A percentile compares a stretch with the other conserved stretches of the same genome.
Conservation (phyloP, 225 moss, liverwort and hornwort species). For the Marchantia paleacea region DNA sequence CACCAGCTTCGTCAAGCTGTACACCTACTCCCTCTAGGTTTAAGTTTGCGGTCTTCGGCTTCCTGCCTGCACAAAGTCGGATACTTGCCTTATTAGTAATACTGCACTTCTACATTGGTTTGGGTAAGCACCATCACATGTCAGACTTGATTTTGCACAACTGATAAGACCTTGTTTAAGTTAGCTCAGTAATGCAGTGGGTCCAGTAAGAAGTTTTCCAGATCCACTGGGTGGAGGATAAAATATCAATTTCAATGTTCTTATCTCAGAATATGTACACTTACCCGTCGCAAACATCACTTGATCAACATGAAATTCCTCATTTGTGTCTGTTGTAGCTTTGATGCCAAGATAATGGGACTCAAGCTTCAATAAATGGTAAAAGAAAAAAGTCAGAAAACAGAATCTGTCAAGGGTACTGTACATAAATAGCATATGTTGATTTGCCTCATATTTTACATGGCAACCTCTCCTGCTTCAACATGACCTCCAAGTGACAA, state of each 20-base stretch:
- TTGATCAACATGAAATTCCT: slow-evolving; percentile 65
- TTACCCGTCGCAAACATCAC: slow-evolving; percentile 88
- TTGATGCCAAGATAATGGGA: slow-evolving; percentile 60
- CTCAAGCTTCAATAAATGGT: slow-evolving; percentile 24
- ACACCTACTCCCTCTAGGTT: slow-evolving; percentile 74
- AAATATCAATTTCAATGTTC: not conserved
- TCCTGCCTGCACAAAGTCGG: slow-evolving; percentile 49
- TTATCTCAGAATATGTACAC: not conserved
- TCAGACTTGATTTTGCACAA: not conserved
- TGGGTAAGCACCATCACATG: not conserved
- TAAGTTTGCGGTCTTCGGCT: slow-evolving; percentile 59
- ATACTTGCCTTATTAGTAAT: not conserved
- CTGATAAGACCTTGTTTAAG: not conserved
- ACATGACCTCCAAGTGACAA: not conserved
- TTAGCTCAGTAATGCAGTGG: not conserved
- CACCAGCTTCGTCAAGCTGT: slow-evolving; percentile 55
- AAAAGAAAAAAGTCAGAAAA: not conserved
- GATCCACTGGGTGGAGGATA: not conserved
- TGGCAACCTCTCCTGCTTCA: not conserved
- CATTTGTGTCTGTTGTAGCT: slow-evolving; percentile 65
- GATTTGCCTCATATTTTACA: not conserved
- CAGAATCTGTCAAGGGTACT: not conserved
- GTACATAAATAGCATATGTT: not conserved
- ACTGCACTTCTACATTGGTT: not conserved
- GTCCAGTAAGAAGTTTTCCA: not conserved